Evolutionary conservation across 345 rosid species (phyloP).

Genomic region (Eucalyptus polyanthemos): DNA sequence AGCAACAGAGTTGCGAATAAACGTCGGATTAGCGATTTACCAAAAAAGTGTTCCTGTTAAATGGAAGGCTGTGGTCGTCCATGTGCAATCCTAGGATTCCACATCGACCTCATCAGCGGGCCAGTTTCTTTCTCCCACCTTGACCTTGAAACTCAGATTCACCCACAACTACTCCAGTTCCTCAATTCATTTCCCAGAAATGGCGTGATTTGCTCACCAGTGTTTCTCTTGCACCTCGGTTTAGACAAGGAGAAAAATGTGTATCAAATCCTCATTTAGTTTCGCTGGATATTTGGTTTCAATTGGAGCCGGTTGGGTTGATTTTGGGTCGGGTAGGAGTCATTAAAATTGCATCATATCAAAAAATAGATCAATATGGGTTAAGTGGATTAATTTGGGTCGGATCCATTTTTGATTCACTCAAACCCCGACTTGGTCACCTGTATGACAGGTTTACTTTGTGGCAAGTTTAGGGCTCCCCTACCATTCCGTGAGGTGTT

Average conservation of each 20-base stretch:
- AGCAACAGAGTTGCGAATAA: not conserved
- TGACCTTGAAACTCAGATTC: not conserved
- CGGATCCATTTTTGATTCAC: not conserved
- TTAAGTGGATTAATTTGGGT: not conserved
- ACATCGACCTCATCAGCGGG: not conserved
- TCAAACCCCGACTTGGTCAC: not conserved
- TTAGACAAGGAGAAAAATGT: not conserved
- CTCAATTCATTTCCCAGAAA: not conserved
- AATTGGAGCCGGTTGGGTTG: not conserved
- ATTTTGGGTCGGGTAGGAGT: not conserved
- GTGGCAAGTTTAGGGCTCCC: not conserved
- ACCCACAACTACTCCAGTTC: not conserved
- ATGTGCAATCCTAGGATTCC: not conserved
- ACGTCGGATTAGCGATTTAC: not conserved
- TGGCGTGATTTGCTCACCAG: not conserved
- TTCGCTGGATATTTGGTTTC: not conserved
- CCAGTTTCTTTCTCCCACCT: not conserved
- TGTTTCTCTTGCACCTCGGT: not conserved
- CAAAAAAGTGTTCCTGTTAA: not conserved
- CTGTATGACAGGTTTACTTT: not conserved
- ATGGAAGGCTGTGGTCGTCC: not conserved
- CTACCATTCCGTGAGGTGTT: not conserved
- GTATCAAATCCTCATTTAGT: slow-evolving; percentile 22
- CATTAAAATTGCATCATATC: not conserved
- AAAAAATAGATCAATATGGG: not conserved